phyloP scores from a whole-genome alignment of 2,329 filamentous ascomycete genomes.

The Neofusicoccum parvum region DNA sequence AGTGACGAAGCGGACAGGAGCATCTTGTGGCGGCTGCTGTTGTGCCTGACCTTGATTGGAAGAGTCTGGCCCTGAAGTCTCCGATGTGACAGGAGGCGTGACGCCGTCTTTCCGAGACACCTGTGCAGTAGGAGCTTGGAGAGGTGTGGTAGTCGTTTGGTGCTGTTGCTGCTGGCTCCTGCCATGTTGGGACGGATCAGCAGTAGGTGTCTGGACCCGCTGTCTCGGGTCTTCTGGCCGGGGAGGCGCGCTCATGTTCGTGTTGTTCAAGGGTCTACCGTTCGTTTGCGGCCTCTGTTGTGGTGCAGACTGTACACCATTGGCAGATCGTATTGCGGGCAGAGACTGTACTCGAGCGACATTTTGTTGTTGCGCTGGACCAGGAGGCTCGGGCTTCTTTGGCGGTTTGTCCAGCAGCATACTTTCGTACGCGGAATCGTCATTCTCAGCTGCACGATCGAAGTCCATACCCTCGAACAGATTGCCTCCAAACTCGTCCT shows the following conservation, averaged over 20 bases:
- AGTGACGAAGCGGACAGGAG: slow-evolving; percentile 49
- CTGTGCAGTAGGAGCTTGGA: not conserved
- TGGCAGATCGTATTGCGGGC: slow-evolving; percentile 26
- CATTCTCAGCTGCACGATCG: slow-evolving; percentile 4
- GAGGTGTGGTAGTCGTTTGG: slow-evolving; percentile 25
- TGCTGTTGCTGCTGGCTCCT: slow-evolving; percentile 28
- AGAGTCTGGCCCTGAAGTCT: slow-evolving; percentile 28
- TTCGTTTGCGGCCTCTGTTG: slow-evolving; percentile 26
- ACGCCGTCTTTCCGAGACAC: not conserved
- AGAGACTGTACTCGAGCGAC: slow-evolving; percentile 30
- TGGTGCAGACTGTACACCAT: slow-evolving; percentile 26
- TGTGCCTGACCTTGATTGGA: slow-evolving; percentile 24
- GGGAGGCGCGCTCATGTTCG: slow-evolving; percentile 18
- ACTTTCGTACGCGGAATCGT: slow-evolving; percentile 20
- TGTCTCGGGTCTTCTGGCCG: slow-evolving; percentile 1
- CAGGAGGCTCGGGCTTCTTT: slow-evolving; percentile 5
- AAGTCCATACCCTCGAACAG: slow-evolving; percentile 56
- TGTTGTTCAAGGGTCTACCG: not conserved
- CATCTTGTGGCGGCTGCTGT: slow-evolving; percentile 28
- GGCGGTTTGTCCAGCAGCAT: slow-evolving; percentile 7
- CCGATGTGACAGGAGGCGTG: slow-evolving; percentile 12
- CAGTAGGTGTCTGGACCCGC: slow-evolving; percentile 19
- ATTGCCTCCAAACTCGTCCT: slow-evolving; percentile 60
- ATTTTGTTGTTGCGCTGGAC: slow-evolving; percentile 19
- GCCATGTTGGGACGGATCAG: slow-evolving; percentile 13